Evolutionary conservation across 2,329 filamentous ascomycete genomes (phyloP).

Genomic region (Ilyonectria destructans): DNA sequence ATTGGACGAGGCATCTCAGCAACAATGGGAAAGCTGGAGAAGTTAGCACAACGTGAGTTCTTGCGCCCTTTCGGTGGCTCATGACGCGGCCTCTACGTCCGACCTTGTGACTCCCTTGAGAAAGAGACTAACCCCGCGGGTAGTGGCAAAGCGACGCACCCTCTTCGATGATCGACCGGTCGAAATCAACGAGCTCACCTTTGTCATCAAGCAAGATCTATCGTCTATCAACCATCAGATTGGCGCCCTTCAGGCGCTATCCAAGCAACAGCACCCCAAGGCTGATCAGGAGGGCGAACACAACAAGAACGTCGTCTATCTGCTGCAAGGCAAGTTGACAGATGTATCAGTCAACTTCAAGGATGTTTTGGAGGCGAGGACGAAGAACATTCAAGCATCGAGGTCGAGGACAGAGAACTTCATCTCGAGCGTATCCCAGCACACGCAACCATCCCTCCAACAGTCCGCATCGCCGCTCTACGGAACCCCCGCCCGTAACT

Average conservation of each 20-base stretch:
- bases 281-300: conserved; percentile 92
- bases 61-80: too few species aligned
- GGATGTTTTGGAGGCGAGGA: conserved; percentile 94
- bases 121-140: conserved; percentile 29
- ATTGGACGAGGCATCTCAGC: conserved; percentile 93
- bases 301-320: conserved; percentile 96
- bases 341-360: conserved; percentile 97
- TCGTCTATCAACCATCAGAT: conserved; percentile 90
- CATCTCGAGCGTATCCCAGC: conserved; percentile 88
- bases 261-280: conserved; percentile 82
- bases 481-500: conserved; percentile 80
- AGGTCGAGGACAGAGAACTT: conserved; percentile 96
- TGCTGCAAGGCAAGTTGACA: conserved; percentile 91
- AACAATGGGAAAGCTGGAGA: conserved; percentile 96
- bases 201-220: conserved; percentile 97
- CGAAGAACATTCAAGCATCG: conserved; percentile 97
- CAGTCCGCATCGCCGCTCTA: conserved; percentile 91
- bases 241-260: conserved; percentile 83
- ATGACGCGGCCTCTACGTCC: not conserved
- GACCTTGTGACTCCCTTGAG: not conserved
- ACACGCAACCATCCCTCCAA: conserved; percentile 78
- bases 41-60: conserved; percentile 84
- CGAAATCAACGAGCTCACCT: conserved; percentile 97
- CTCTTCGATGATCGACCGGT: conserved; percentile 97
- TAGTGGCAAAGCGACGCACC: conserved; percentile 95